Evolutionary conservation across 208 protist genomes (phyloP).

Genomic region (Wallacemonas rigidus): DNA sequence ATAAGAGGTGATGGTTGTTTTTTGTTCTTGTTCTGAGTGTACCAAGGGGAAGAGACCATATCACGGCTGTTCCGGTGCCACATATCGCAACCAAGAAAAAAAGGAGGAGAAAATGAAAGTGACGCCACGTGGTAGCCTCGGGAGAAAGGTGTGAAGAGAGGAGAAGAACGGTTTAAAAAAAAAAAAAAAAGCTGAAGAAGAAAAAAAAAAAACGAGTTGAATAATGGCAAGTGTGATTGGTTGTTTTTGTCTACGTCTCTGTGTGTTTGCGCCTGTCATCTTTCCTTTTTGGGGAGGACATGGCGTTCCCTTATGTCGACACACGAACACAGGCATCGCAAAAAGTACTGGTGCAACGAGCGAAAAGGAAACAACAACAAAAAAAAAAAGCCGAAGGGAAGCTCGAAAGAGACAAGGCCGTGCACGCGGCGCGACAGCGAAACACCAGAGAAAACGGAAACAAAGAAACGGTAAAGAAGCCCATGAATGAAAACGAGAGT

Average conservation of each 20-base stretch:
- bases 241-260: neutral
- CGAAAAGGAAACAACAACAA: neutral
- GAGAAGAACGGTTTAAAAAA: constrained; percentile 11
- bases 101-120: constrained; percentile 15
- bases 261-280: neutral
- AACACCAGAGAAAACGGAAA: constrained; percentile 5
- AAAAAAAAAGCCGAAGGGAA: constrained; percentile 6
- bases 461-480: constrained; percentile 7
- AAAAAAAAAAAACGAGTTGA: constrained; percentile 6
- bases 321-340: neutral
- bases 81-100: constrained; percentile 6
- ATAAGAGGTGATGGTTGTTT: too few relatives aligned
- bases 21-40: too few relatives aligned
- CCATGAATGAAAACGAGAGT: neutral
- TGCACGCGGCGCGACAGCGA: neutral
- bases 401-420: too few relatives aligned
- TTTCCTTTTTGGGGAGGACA: neutral
- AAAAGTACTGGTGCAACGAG: neutral
- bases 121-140: too few relatives aligned
- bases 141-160: constrained; percentile 6
- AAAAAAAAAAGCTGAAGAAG: constrained; percentile 14
- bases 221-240: too few relatives aligned
- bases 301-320: too few relatives aligned
- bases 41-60: too few relatives aligned
- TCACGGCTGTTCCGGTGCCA: too few relatives aligned